Conservation (phyloP, 2,329 filamentous ascomycete genomes). For the Sarocladiaceae sp. region DNA sequence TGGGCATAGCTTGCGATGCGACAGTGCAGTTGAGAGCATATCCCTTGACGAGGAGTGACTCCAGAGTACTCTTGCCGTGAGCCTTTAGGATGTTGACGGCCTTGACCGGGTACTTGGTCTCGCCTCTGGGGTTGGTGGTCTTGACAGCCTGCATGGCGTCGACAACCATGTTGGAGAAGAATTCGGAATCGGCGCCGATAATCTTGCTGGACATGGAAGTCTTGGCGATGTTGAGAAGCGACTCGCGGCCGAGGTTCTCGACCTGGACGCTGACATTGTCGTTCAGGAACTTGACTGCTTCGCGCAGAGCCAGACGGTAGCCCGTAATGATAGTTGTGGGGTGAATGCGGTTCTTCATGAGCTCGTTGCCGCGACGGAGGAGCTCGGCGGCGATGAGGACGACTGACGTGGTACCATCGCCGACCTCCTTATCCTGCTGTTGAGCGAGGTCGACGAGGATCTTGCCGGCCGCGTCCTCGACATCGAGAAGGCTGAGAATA, state of each 20-base stretch:
- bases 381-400: constrained; percentile 97
- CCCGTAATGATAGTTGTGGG: constrained; percentile 99
- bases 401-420: constrained; percentile 96
- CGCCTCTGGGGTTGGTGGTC: constrained; percentile 82
- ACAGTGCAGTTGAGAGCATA: constrained; percentile 99
- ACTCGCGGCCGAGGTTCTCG: constrained; percentile 84
- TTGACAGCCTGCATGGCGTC: constrained; percentile 96
- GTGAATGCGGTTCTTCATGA: constrained; percentile 99
- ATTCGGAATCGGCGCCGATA: constrained; percentile 91
- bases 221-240: constrained; percentile 90
- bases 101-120: constrained; percentile 97
- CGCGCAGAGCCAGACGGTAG: constrained; percentile 89
- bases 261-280: constrained; percentile 98
- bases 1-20: constrained; percentile 96
- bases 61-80: constrained; percentile 85
- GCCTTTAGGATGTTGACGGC: constrained; percentile 98
- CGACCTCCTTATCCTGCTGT: constrained; percentile 98
- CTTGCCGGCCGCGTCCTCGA: constrained; percentile 97
- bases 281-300: constrained; percentile 98
- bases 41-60: constrained; percentile 89
- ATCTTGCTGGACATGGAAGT: constrained; percentile 99
- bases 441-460: constrained; percentile 96
- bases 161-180: constrained; percentile 96
- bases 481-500: constrained; percentile 89
- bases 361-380: constrained; percentile 87